A percentile compares a stretch with the other conserved stretches of the same genome.
phyloP scores from a whole-genome alignment of 2,329 filamentous ascomycete species.

The Penicillium griseofulvum region DNA sequence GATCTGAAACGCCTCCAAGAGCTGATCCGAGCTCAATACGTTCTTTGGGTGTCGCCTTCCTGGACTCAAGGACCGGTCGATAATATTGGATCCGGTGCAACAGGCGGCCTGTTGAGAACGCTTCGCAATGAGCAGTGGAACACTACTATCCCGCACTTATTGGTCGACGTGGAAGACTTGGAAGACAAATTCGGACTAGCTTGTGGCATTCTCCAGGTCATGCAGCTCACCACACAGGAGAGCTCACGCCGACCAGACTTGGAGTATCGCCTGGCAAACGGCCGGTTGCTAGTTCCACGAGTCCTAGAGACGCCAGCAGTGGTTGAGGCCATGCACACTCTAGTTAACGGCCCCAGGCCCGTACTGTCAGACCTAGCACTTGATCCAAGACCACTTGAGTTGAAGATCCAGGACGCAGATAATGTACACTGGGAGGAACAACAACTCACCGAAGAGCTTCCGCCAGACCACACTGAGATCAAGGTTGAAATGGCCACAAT shows the following conservation, averaged over 20 bases:
- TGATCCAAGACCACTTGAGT: slow-evolving; percentile 10
- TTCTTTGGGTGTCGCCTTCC: slow-evolving; percentile 21
- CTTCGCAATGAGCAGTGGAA: slow-evolving; percentile 25
- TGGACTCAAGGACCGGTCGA: slow-evolving; percentile 12
- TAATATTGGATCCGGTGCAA: slow-evolving; percentile 18
- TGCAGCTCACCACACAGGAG: slow-evolving; percentile 16
- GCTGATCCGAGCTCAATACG: slow-evolving; percentile 15
- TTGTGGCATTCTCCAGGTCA: slow-evolving; percentile 12
- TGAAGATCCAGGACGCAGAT: slow-evolving; percentile 10
- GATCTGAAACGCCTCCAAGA: slow-evolving; percentile 13
- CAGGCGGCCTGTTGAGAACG: slow-evolving; percentile 24
- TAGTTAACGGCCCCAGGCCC: slow-evolving; percentile 14
- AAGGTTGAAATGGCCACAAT: slow-evolving; percentile 17
- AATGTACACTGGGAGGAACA: slow-evolving; percentile 13
- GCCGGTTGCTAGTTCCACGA: slow-evolving; percentile 12
- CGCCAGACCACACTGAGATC: slow-evolving; percentile 10
- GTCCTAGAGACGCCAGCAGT: slow-evolving; percentile 11
- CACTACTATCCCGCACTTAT: slow-evolving; percentile 20
- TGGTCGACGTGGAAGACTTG: slow-evolving; percentile 14
- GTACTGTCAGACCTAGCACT: slow-evolving; percentile 6
- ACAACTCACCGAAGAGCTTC: background rate
- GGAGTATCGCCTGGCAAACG: slow-evolving; percentile 14
- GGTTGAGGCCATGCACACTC: slow-evolving; percentile 16
- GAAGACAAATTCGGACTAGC: slow-evolving; percentile 9
- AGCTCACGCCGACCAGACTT: slow-evolving; percentile 12